Evolutionary conservation across 306 rosid species (phyloP), one percentile per base, ranked within the genome.

Genomic region (Castanea mollissima): DNA sequence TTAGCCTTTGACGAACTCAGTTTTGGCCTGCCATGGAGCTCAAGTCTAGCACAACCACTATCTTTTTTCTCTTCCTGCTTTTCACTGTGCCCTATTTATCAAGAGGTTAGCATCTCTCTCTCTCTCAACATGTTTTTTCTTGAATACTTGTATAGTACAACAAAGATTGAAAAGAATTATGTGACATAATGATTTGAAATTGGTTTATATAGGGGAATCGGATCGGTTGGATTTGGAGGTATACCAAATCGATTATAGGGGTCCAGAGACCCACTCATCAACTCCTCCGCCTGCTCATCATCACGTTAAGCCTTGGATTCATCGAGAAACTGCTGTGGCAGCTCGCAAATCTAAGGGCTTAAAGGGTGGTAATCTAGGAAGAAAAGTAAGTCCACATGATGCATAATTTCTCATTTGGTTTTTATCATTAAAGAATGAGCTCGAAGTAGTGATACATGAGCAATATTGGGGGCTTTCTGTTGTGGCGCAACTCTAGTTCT

Each of bases 241-340:
- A 49, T 94, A 92, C 77, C 95, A 94, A 67, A 94, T 94, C 67
- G 99, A 94, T 74, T 94, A 94, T 64, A 91, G 93, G 91, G 99
- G 99, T 63, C 99, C 99, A 18, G 97, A 94, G 80, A 94, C 99
- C 6, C 99, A 94, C 81, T 84, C 97, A 0, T 88, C 95, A 3
- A 58, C 84, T 77, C 92, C 97, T 64, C 95, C 99, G 11, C 99
- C 97, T 38, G 87, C 71, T 81, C 87, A 76, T 32, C 82, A 56
- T 69, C 54, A 13, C 54, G 83, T 84, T 41, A 79, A 78, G 38
- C 86, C 79, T 21, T 51, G 70, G 82, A 55, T n/a, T 77, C 80
- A 70, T 58, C 86, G 72, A 21, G 69, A 89, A 49, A 83, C 23
- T 54, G 70, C 78, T 34, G 16, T 41, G 41, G 83, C 62, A 63